phyloP scores from a whole-genome alignment of 306 rosid genomes.

The Lathyrus sativus region DNA sequence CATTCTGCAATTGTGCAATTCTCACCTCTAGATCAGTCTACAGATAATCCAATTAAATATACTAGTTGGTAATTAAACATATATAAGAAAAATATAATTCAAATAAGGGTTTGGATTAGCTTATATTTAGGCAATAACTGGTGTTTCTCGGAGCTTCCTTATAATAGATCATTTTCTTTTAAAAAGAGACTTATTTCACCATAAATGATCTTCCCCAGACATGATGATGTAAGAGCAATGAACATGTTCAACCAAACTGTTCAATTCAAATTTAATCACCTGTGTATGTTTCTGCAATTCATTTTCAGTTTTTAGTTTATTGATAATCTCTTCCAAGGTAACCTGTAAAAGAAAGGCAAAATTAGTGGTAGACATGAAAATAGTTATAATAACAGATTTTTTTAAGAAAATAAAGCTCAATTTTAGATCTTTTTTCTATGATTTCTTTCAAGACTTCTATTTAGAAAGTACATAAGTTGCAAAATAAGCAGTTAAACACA shows the following conservation, averaged over 20 bases:
- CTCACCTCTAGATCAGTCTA: slow-evolving; percentile 63
- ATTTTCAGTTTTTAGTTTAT: slow-evolving; percentile 51
- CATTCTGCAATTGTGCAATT: slow-evolving; percentile 51
- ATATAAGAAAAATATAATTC: slow-evolving; percentile 30
- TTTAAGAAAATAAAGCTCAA: slow-evolving; percentile 19
- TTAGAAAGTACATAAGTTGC: background rate
- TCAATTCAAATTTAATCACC: slow-evolving; percentile 45
- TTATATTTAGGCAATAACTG: background rate
- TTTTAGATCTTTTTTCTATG: slow-evolving; percentile 12
- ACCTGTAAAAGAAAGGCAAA: slow-evolving; percentile 50
- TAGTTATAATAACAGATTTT: background rate
- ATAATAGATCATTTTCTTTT: background rate
- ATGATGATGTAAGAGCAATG: slow-evolving; percentile 14
- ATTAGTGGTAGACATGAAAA: slow-evolving; percentile 27
- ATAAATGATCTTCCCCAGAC: background rate
- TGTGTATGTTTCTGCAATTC: slow-evolving; percentile 45
- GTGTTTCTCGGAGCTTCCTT: slow-evolving; percentile 4
- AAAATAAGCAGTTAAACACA: background rate
- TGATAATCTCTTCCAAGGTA: slow-evolving; percentile 55
- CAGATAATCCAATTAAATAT: slow-evolving; percentile 36
- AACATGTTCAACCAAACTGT: slow-evolving; percentile 24
- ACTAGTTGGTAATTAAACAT: slow-evolving; percentile 24
- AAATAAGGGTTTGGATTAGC: slow-evolving; percentile 12
- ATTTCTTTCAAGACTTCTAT: slow-evolving; percentile 33
- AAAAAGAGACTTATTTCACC: slow-evolving; percentile 1